Base-by-base conservation (phyloP, 306 rosid genomes). In the Clitoria ternatea region DNA sequence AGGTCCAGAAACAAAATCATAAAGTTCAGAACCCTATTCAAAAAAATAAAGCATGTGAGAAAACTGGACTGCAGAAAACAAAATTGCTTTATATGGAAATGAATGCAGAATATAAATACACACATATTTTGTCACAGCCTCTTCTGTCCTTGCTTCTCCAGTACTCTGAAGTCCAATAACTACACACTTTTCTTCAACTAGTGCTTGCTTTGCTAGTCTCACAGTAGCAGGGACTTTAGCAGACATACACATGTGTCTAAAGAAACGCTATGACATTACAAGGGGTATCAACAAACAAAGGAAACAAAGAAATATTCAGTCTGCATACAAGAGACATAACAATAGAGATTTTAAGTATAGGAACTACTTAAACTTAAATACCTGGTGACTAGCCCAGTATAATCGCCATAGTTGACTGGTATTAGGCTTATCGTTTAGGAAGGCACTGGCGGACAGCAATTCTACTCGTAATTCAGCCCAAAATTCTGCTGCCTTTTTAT, bases 311-410 rank as follows among this genome's bases (percentile, higher is more conserved):
- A 22, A 6, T 43, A 48, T 33, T 12, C 40, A 23, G 18, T 22
- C 14, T 24, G 20, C 12, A 61, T 52, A 53, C 47, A 48, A 36
- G 24, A 61, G 45, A 14, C 2, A 55, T 29, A 54, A 57, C 59
- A 69, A 67, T 18, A 35, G 42, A 66, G 70, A 18, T 4, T 42
- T 14, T 27, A 66, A 65, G 17, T 33, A 39, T 23, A 55, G 43
- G 18, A 42, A 42, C 70, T 35, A 59, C 39, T 22, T 68, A 20
- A 18, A 22, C 17, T 53, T 23, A 10, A 37, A 53, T 86, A 94
- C 99, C 95, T 94, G 99, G 85, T 94, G 99, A 77, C 97, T 89
- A 52, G 99, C 99, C 99, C 99, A 94, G 77, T 89, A 94, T 48
- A 94, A 73, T 70, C 99, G 84, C 99, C 99, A 94, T 15, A 94